These are phyloP conservation scores for Alternaria sp. DNA, from an alignment of 2,329 filamentous ascomycete genomes.

Conservation along the genomic window DNA sequence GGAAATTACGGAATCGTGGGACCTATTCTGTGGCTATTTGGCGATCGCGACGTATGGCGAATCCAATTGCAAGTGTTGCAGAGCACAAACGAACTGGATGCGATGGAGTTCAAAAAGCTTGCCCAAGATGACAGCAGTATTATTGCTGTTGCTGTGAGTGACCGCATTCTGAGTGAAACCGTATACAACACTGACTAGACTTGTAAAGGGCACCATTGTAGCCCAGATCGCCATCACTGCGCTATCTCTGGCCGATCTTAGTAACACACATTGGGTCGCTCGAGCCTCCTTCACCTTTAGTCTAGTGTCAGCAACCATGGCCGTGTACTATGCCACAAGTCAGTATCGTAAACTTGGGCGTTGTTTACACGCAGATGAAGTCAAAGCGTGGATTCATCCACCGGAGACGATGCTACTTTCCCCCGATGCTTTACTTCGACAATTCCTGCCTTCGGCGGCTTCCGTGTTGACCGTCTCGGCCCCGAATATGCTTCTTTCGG, in stretches of 20 bases:
- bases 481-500: too few relatives aligned
- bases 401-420: rapidly evolving
- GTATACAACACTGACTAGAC: background rate
- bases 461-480: too few relatives aligned
- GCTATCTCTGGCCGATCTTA: background rate
- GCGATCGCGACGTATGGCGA: too few relatives aligned
- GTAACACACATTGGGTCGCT: background rate
- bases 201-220: background rate
- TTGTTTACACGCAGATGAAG: background rate
- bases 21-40: too few relatives aligned
- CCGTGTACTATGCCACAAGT: constrained; percentile 3
- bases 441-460: too few relatives aligned
- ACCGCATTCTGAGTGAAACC: rapidly evolving
- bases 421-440: too few relatives aligned
- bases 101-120: background rate
- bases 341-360: background rate
- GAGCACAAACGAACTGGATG: background rate
- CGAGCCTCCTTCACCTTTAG: constrained; percentile 1
- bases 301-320: background rate
- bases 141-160: constrained; percentile 4
- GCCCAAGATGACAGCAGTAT: constrained; percentile 2
- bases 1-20: too few relatives aligned
- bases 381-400: background rate
- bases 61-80: too few relatives aligned
- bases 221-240: constrained; percentile 9